Evolutionary conservation across 2,329 filamentous ascomycete species (phyloP), one percentile per base, ranked within the genome.

Genomic region (Aspergillus novofumigatus): DNA sequence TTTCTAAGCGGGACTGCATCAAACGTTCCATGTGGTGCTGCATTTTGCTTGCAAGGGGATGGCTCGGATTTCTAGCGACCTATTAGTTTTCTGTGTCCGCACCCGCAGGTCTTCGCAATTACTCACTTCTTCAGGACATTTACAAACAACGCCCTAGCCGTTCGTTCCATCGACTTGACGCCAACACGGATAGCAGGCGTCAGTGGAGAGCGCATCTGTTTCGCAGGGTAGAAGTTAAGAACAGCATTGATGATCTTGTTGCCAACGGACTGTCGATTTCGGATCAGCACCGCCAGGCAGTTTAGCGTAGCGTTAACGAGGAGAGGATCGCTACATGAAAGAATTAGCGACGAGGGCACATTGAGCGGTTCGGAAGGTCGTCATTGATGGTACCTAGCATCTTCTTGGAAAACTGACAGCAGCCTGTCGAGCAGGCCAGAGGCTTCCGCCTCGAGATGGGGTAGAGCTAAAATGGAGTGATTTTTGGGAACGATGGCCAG

Each of bases 91-190:
- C 25, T 48, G 4, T 7, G 23, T 23, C 38, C 25, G 8, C 35
- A n/a, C 6, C 14, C 9, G 9, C 17, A 3, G n/a, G 49, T 45
- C 20, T 17, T 14, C n/a, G 49, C 25, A 14, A 44, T 48, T 51
- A 60, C 80, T 63, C 80, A 90, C 88, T 86, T 84, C 77, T 93
- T 93, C 64, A 89, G 80, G 53, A 96, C 79, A 74, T 97, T 92
- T 53, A 92, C 83, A 42, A 97, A 81, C 49, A 99, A 78, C 64
- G 92, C 86, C 66, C 92, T 85, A 3, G 90, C 90, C 25, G 94
- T 99, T 70, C 96, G 91, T 73, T 97, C 93, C 86, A 99, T 94
- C 4, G 93, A 97, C 74, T 88, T 91, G 59, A 96, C 83, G 66
- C 93, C 85, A 58, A 99, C 88, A 65, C 89, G 91, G 51, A 85